Evolutionary conservation across 495 filamentous ascomycete species (phyloP).

Genomic region (Sporormia fimetaria): DNA sequence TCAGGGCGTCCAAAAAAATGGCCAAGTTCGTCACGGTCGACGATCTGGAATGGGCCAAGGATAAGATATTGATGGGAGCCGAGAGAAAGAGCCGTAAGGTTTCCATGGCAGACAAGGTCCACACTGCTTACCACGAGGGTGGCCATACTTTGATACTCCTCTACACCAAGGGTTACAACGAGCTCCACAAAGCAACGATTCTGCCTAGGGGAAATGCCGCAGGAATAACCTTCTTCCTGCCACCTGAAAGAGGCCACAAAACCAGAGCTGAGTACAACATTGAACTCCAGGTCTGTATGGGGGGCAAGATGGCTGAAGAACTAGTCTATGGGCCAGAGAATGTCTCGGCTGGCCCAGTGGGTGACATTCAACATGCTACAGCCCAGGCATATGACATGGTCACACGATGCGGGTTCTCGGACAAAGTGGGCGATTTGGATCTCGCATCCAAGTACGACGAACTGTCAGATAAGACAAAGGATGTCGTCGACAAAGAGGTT

Average conservation of each 20-base stretch:
- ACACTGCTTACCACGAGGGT: slow-evolving; percentile 96
- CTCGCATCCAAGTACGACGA: slow-evolving; percentile 64
- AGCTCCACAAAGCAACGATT: slow-evolving; percentile 92
- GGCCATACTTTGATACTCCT: slow-evolving; percentile 85
- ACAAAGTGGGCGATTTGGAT: slow-evolving; percentile 80
- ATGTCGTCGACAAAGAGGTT: slow-evolving; percentile 75
- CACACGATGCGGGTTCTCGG: slow-evolving; percentile 76
- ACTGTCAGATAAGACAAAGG: slow-evolving; percentile 72
- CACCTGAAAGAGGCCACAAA: slow-evolving; percentile 74
- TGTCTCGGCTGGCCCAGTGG: slow-evolving; percentile 58
- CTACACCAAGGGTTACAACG: slow-evolving; percentile 58
- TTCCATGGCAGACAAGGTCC: slow-evolving; percentile 68
- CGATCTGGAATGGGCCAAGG: slow-evolving; percentile 95
- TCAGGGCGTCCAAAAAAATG: slow-evolving; percentile 76
- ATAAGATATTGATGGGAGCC: slow-evolving; percentile 95
- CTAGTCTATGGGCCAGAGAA: slow-evolving; percentile 77
- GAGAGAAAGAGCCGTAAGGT: slow-evolving; percentile 82
- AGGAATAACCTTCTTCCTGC: slow-evolving; percentile 72
- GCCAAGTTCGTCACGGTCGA: slow-evolving; percentile 55
- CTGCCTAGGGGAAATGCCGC: slow-evolving; percentile 78
- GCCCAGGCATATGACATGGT: slow-evolving; percentile 72
- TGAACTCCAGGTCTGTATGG: slow-evolving; percentile 70
- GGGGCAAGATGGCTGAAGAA: slow-evolving; percentile 91
- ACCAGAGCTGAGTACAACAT: slow-evolving; percentile 62
- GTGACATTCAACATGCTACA: slow-evolving; percentile 71